A percentile compares a stretch with the other conserved stretches of the same genome.
Evolutionary conservation across 2,329 filamentous ascomycete genomes (phyloP).

Genomic region (Chlorencoelia australis): DNA sequence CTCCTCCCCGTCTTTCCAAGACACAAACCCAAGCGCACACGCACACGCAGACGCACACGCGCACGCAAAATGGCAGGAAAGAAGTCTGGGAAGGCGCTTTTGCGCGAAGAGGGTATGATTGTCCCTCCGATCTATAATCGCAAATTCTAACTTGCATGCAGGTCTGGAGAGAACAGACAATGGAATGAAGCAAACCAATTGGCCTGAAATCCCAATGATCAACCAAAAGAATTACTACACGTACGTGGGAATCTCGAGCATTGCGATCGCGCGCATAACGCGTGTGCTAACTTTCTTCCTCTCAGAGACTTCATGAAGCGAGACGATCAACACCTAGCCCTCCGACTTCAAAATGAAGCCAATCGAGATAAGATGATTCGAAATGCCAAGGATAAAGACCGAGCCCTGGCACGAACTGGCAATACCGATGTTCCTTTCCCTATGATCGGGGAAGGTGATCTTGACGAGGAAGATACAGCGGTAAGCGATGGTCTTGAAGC

Average conservation of each 20-base stretch:
- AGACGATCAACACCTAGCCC: constrained; percentile 88
- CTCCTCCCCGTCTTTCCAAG: too few species aligned
- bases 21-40: too few species aligned
- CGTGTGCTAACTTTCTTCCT: constrained; percentile 4
- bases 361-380: constrained; percentile 75
- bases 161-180: constrained; percentile 96
- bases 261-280: not conserved
- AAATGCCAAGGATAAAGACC: constrained; percentile 77
- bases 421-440: constrained; percentile 54
- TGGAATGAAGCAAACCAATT: constrained; percentile 90
- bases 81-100: constrained; percentile 27
- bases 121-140: constrained; percentile 1
- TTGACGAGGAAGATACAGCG: constrained; percentile 39
- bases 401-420: constrained; percentile 67
- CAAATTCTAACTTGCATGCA: constrained; percentile 29
- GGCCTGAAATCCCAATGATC: constrained; percentile 87
- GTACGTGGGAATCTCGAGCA: constrained; percentile 42
- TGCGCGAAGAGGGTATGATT: constrained; percentile 27
- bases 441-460: constrained; percentile 42
- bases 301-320: constrained; percentile 91
- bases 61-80: constrained; percentile 28
- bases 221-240: constrained; percentile 99
- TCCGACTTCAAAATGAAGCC: constrained; percentile 81
- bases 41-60: too few species aligned
- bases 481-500: constrained; percentile 57